Evolutionary conservation across 371 early-diverging fungal genomes (phyloP), one percentile per base, ranked within the genome.

Genomic region (Apophysomyces variabilis): DNA sequence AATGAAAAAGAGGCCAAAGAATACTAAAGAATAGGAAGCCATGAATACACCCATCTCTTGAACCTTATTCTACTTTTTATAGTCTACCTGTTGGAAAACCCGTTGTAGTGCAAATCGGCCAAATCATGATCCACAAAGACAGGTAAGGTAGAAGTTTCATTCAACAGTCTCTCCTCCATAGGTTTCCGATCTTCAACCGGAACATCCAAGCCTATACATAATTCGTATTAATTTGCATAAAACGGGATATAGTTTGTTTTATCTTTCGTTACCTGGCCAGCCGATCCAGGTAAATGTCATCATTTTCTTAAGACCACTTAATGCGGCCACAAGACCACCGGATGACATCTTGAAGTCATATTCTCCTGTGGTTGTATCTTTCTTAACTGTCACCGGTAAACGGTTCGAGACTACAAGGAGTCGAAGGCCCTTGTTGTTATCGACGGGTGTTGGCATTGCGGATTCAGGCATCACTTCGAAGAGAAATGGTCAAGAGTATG

Each of bases 321-420:
- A 85, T 16, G 99, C 99, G 13, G 98, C 95, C 38, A 99, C 99
- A 18, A 99, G 86, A 7, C 99, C 99, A 57, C 99, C 99, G 0
- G 96, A 93, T 60, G 94, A 93, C 90, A 97, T 95, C 67, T 85
- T 90, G 83, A 94, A 96, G 59, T 76, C 72, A 57, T 85, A 89
- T 57, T 78, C 82, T 60, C 70, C 85, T 67, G 77, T 71, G 12
- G 67, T 70, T 7, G 85, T 82, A 63, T 90, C 87, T 71, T 92
- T 89, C 54, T 87, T 91, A 58, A 99, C 92, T 11, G 99, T 98
- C 66, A 99, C 91, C 46, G 99, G 99, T 37, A 99, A 86, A 43
- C 99, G 89, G 85, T 99, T 99, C n/a, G 99, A 98, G 2, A 99
- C 96, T n/a, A 99, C 97, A 37, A 99, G 84, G 26, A 99, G 86